A percentile compares a stretch with the other conserved stretches of the same genome.
These are phyloP conservation scores for Arthrinium phaeospermum DNA, from an alignment of 2,329 filamentous ascomycete species.

Conservation along the genomic window DNA sequence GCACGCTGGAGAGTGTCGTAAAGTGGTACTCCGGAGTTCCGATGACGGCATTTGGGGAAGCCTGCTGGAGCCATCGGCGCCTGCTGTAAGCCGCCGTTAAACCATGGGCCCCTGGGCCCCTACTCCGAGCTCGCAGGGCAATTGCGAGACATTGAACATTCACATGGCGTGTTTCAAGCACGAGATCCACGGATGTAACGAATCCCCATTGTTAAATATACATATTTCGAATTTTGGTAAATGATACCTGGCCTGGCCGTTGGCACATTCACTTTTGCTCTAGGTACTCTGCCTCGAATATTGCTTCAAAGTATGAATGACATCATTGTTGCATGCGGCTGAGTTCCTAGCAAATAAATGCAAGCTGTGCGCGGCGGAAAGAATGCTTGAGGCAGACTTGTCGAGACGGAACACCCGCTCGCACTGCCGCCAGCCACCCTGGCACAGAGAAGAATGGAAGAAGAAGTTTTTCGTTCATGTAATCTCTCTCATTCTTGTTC, in stretches of 20 bases:
- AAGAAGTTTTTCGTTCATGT: neutral
- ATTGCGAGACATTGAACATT: neutral
- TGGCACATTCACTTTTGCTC: neutral
- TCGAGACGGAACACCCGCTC: neutral
- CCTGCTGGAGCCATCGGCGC: slow-evolving; percentile 4
- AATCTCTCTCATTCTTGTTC: neutral
- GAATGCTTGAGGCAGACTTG: neutral
- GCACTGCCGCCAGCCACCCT: neutral
- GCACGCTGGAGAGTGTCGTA: neutral
- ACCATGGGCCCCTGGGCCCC: neutral
- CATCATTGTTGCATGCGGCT: neutral
- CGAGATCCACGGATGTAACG: neutral
- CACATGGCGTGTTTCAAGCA: slow-evolving; percentile 2
- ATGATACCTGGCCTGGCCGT: too few species aligned
- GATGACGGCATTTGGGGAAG: slow-evolving; percentile 13
- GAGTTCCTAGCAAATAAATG: neutral
- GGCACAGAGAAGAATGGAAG: neutral
- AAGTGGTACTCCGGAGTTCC: slow-evolving; percentile 14
- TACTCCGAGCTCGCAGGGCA: slow-evolving; percentile 6
- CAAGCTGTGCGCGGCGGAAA: neutral
- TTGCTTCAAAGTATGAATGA: neutral
- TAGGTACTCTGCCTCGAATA: neutral
- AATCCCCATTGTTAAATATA: neutral
- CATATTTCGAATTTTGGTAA: neutral
- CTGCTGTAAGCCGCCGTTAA: neutral